Evolutionary conservation across 768 basidiomycete genomes (phyloP), one percentile per base, ranked within the genome.

Genomic region (Gloeophyllum trabeum): DNA sequence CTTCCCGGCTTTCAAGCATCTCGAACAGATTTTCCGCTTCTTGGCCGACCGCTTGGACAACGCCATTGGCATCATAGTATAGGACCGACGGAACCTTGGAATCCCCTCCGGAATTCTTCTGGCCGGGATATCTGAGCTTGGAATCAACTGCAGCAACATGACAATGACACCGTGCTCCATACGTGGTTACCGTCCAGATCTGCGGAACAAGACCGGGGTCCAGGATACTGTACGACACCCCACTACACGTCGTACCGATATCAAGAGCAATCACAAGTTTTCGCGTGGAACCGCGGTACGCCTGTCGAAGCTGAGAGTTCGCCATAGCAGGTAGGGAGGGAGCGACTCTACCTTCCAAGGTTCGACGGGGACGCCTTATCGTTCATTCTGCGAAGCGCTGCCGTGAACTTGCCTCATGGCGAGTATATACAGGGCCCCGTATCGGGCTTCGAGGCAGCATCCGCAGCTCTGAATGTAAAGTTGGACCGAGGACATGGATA

Each of bases 201-300:
- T 50, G 47, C 14, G 63, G 59, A 6, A 57, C 45, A 24, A 57
- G 53, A 0, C 62, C 62, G 4, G 63, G 62, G 43, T 64, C 58
- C 3, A 65, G 55, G 35, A 64, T 51, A 24, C 54, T 57, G 45
- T 74, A 74, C 0, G 67, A 69, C 6, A 74, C 58, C 3, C 70
- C 70, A 24, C 71, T 73, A 37, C 56, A 72, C 2, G 70, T 75
- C 1, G 69, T 75, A 5, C 74, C 74, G 2, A 75, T 52, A 43
- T 76, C 74, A 26, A 76, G 69, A 0, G 70, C 70, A 20, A 75
- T n/a, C n/a, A n/a, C n/a, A n/a, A n/a, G n/a, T n/a, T n/a, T n/a
- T n/a, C n/a, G n/a, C n/a, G n/a, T n/a, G n/a, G n/a, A n/a, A n/a
- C n/a, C n/a, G n/a, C n/a, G n/a, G n/a, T n/a, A n/a, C n/a, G n/a